These are phyloP conservation scores for Botrytis porri DNA, from an alignment of 2,329 filamentous ascomycete species.

Conservation along the genomic window DNA sequence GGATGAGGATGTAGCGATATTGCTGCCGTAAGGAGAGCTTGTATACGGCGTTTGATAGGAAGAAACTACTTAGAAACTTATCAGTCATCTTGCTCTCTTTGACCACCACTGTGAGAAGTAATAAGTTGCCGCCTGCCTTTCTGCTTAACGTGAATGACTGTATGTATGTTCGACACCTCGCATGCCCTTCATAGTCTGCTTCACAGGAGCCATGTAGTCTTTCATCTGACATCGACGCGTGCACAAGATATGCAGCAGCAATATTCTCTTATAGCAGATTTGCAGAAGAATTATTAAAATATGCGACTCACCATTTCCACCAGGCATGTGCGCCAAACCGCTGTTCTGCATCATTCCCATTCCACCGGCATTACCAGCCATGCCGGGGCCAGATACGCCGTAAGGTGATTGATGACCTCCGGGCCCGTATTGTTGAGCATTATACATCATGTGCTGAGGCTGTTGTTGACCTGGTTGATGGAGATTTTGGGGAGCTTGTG, in stretches of 20 bases:
- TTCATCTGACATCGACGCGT: neutral
- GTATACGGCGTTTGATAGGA: conserved; percentile 57
- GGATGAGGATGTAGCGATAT: conserved; percentile 37
- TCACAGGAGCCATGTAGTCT: neutral
- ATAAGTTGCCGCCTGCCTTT: conserved; percentile 12
- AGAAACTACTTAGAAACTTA: conserved; percentile 45
- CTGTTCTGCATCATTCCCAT: conserved; percentile 57
- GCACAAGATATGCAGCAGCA: conserved; percentile 9
- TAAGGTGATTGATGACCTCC: conserved; percentile 33
- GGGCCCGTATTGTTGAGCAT: conserved; percentile 39
- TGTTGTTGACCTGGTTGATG: conserved; percentile 35
- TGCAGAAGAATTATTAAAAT: conserved; percentile 14
- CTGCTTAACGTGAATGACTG: neutral
- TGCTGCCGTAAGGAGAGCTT: conserved; percentile 52
- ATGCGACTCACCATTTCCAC: conserved; percentile 37
- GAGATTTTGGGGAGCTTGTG: conserved; percentile 20
- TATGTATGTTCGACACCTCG: conserved; percentile 10
- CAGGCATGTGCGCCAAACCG: conserved; percentile 38
- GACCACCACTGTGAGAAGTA: conserved; percentile 21
- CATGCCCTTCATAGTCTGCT: neutral
- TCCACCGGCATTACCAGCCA: conserved; percentile 34
- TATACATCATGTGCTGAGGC: conserved; percentile 55
- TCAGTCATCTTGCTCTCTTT: conserved; percentile 33
- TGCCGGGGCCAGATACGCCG: conserved; percentile 30
- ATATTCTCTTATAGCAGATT: conserved; percentile 4